These are phyloP conservation scores for Phytopythium cucurbitacearum DNA, from an alignment of 352 stramenopile species.

Conservation along the genomic window DNA sequence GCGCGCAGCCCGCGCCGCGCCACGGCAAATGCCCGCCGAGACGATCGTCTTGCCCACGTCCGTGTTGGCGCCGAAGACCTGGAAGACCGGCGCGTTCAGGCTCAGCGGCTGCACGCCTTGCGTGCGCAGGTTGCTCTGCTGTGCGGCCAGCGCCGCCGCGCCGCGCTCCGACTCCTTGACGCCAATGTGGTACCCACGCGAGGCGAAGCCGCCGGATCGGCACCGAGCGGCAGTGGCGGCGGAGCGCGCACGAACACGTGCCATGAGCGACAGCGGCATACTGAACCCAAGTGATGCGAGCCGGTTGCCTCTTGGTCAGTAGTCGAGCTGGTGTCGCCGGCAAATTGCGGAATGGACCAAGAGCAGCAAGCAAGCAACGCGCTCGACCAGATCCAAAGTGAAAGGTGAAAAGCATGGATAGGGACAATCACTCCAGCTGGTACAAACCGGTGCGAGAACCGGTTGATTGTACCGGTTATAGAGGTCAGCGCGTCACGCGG, in stretches of 20 bases:
- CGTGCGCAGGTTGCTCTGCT: conserved; percentile 48
- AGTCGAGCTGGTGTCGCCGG: too few species aligned
- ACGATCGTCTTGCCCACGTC: conserved; percentile 97
- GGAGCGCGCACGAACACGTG: too few species aligned
- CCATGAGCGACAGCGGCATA: too few species aligned
- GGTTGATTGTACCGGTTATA: background rate
- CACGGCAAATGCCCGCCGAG: conserved; percentile 89
- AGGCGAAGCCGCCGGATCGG: background rate
- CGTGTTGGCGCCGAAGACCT: conserved; percentile 97
- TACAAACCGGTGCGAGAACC: too few species aligned
- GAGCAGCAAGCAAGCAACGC: too few species aligned
- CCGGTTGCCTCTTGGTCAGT: too few species aligned
- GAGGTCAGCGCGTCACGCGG: conserved; percentile 1
- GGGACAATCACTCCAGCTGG: too few species aligned
- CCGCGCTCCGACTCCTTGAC: conserved; percentile 28
- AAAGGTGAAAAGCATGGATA: too few species aligned
- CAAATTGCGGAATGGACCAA: too few species aligned
- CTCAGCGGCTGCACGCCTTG: conserved; percentile 39
- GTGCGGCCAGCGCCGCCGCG: conserved; percentile 25
- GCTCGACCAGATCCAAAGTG: too few species aligned
- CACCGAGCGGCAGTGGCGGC: background rate
- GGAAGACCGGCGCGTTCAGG: conserved; percentile 73
- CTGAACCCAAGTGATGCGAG: too few species aligned
- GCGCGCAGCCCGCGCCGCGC: conserved; percentile 28
- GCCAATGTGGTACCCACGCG: conserved; percentile 42